These are phyloP conservation scores for Carallia pectinifolia DNA, from an alignment of 345 rosid genomes.

Conservation along the genomic window DNA sequence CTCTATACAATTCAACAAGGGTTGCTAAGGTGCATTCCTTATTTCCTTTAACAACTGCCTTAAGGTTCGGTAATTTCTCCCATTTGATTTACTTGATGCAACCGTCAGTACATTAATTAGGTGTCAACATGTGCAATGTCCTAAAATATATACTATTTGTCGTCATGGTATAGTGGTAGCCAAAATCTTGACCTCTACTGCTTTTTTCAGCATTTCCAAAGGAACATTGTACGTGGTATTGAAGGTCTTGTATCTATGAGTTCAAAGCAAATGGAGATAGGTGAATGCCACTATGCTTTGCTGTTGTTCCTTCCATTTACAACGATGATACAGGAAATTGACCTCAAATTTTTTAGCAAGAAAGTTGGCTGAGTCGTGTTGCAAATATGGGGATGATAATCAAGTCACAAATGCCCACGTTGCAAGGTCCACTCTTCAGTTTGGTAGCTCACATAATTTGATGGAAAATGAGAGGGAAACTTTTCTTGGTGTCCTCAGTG, in stretches of 20 bases:
- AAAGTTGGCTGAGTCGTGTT: conserved; percentile 77
- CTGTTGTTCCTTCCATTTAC: conserved; percentile 3
- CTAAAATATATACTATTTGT: too few relatives aligned
- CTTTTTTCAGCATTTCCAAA: conserved; percentile 71
- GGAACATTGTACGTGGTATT: conserved; percentile 76
- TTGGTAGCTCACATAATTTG: conserved; percentile 64
- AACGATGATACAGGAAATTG: conserved; percentile 15
- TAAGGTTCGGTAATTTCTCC: too few relatives aligned
- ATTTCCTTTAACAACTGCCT: too few relatives aligned
- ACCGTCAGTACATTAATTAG: too few relatives aligned
- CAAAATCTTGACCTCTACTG: too few relatives aligned
- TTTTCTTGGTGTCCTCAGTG: conserved; percentile 55
- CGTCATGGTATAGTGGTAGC: too few relatives aligned
- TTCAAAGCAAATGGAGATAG: conserved; percentile 71
- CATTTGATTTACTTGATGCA: background rate
- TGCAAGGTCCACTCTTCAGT: conserved; percentile 59
- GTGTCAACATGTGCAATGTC: too few relatives aligned
- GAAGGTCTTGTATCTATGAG: conserved; percentile 67
- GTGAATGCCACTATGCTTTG: conserved; percentile 34
- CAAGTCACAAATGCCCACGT: conserved; percentile 41
- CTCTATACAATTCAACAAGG: conserved; percentile 70
- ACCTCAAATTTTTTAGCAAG: conserved; percentile 40
- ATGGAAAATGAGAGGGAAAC: conserved; percentile 75
- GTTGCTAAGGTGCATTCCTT: conserved; percentile 60
- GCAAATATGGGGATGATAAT: conserved; percentile 70